These are phyloP conservation scores for Phytophthora chlamydospora DNA, from an alignment of 352 stramenopile genomes.

Conservation along the genomic window DNA sequence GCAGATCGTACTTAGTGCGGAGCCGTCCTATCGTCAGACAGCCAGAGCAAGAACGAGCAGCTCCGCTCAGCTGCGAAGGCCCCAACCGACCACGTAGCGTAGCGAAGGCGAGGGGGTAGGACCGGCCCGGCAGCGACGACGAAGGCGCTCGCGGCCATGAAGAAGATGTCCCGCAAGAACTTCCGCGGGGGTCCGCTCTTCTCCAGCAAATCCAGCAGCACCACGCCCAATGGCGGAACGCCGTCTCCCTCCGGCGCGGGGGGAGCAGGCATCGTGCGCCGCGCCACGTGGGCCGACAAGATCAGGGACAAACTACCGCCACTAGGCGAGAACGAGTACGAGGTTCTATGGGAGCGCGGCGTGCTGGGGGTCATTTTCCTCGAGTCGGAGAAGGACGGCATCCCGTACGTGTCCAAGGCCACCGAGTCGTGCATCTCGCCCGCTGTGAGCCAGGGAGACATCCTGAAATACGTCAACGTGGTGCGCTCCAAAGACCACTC, in stretches of 20 bases:
- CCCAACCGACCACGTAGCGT: too few species aligned
- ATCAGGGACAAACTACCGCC: constrained; percentile 80
- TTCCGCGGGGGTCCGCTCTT: constrained; percentile 56
- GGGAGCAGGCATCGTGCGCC: constrained; percentile 24
- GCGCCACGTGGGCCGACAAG: constrained; percentile 78
- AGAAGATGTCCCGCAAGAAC: constrained; percentile 77
- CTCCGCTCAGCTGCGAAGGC: too few species aligned
- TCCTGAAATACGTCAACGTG: constrained; percentile 87
- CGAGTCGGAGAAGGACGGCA: constrained; percentile 85
- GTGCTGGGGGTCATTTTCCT: constrained; percentile 89
- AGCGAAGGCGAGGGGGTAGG: too few species aligned
- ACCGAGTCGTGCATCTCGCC: constrained; percentile 88
- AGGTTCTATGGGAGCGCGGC: constrained; percentile 87
- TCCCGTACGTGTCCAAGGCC: constrained; percentile 87
- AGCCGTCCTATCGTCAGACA: too few species aligned
- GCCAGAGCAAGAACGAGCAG: too few species aligned
- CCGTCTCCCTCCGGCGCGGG: constrained; percentile 20
- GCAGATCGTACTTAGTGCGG: too few species aligned
- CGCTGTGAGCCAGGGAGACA: constrained; percentile 69
- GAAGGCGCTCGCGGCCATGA: constrained; percentile 49
- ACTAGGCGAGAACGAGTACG: constrained; percentile 83
- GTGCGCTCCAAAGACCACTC: constrained; percentile 88
- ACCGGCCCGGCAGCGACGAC: constrained; percentile 6
- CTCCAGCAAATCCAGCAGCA: constrained; percentile 38
- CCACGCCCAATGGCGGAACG: constrained; percentile 12